These are phyloP conservation scores for Prinsepia uniflora DNA, from an alignment of 306 rosid genomes.

Conservation along the genomic window DNA sequence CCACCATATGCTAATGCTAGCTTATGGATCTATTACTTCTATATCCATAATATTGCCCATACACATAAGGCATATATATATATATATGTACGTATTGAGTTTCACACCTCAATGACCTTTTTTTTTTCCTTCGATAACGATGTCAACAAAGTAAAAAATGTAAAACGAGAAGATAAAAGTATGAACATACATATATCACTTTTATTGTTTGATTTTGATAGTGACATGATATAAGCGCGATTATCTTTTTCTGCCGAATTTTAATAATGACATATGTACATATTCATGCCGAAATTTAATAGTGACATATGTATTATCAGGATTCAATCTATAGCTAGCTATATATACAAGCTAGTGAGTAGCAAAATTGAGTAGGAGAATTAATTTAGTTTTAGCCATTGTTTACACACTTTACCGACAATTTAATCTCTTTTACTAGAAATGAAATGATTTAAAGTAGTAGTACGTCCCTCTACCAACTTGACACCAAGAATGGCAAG, in stretches of 20 bases:
- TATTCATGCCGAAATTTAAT: slow-evolving; percentile 12
- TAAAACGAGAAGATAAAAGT: too few relatives aligned
- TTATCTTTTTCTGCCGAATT: neutral
- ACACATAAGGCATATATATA: neutral
- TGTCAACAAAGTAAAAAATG: too few relatives aligned
- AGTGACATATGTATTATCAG: neutral
- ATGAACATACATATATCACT: too few relatives aligned
- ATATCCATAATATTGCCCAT: slow-evolving; percentile 12
- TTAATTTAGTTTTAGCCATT: too few relatives aligned
- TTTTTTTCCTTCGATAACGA: too few relatives aligned
- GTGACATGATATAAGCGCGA: neutral
- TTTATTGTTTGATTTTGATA: neutral
- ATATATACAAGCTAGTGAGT: too few relatives aligned
- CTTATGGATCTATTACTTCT: neutral
- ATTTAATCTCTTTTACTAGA: neutral
- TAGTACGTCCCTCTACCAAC: neutral
- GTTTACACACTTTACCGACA: too few relatives aligned
- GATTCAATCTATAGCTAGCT: neutral
- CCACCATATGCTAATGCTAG: neutral
- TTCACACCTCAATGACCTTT: too few relatives aligned
- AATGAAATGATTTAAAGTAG: neutral
- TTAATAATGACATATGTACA: neutral
- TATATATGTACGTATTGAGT: neutral
- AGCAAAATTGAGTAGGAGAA: too few relatives aligned
- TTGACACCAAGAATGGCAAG: neutral